phyloP scores from a whole-genome alignment of 2,329 filamentous ascomycete genomes.

The Ophiognomonia clavigignenti-juglandacearum region DNA sequence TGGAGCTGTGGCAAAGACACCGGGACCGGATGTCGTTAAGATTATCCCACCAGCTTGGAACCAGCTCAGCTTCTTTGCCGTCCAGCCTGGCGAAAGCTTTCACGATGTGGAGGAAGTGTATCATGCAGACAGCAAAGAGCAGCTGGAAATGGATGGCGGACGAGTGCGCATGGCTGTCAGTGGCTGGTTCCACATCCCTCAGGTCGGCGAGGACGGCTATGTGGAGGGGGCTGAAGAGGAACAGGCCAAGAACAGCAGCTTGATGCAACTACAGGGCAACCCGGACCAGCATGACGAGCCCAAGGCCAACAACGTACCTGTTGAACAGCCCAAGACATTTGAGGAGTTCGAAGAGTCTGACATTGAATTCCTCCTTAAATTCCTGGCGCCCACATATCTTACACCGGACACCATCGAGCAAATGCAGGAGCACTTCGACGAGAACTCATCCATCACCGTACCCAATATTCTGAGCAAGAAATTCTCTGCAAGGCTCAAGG shows the following conservation, averaged over 20 bases:
- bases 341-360: conserved; percentile 69
- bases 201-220: conserved; percentile 88
- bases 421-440: conserved; percentile 72
- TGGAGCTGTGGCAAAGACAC: conserved; percentile 73
- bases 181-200: conserved; percentile 98
- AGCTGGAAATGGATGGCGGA: conserved; percentile 64
- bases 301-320: conserved; percentile 51
- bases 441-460: conserved; percentile 79
- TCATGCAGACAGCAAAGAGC: conserved; percentile 54
- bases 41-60: conserved; percentile 94
- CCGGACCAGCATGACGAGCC: conserved; percentile 86
- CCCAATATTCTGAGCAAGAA: conserved; percentile 72
- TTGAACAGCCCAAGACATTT: conserved; percentile 35
- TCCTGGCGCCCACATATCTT: conserved; percentile 84
- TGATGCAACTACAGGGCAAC: conserved; percentile 89
- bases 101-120: conserved; percentile 99
- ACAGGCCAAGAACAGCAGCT: conserved; percentile 80
- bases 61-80: conserved; percentile 95
- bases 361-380: conserved; percentile 84
- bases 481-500: conserved; percentile 67
- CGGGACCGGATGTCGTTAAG: conserved; percentile 71
- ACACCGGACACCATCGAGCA: conserved; percentile 87
- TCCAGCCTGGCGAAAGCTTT: conserved; percentile 97
- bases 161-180: conserved; percentile 95
- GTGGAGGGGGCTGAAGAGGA: conserved; percentile 84